These are phyloP conservation scores for Herpetomonas samuelpessoai DNA, from an alignment of 208 protist genomes.

Conservation along the genomic window DNA sequence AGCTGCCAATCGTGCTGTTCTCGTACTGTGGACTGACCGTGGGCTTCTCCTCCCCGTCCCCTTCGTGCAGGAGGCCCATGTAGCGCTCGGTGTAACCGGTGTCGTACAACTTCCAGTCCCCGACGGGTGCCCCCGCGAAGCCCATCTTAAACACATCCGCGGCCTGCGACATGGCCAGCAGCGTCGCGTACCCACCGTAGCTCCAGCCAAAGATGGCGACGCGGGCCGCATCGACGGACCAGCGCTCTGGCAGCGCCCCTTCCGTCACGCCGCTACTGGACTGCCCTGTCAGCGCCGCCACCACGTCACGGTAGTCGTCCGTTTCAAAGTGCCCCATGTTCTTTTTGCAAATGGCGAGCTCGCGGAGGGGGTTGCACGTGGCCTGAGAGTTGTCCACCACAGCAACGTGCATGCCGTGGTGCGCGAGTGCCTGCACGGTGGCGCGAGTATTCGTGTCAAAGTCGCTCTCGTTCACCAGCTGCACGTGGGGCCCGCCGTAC, in stretches of 20 bases:
- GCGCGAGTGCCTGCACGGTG: constrained; percentile 62
- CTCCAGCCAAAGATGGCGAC: constrained; percentile 89
- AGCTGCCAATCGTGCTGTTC: constrained; percentile 50
- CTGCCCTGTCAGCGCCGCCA: constrained; percentile 34
- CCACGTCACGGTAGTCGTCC: constrained; percentile 74
- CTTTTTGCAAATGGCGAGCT: constrained; percentile 78
- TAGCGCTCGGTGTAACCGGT: constrained; percentile 91
- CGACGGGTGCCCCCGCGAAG: constrained; percentile 80
- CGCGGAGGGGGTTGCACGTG: constrained; percentile 75
- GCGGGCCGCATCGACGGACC: constrained; percentile 56
- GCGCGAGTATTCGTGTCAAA: constrained; percentile 41
- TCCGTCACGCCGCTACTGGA: constrained; percentile 4
- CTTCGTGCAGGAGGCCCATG: constrained; percentile 67
- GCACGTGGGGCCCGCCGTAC: constrained; percentile 88
- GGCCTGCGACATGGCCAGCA: constrained; percentile 83
- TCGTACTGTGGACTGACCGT: constrained; percentile 36
- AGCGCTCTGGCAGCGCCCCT: constrained; percentile 23
- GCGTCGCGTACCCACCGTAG: constrained; percentile 87
- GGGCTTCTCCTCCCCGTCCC: constrained; percentile 3
- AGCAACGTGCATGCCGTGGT: constrained; percentile 68
- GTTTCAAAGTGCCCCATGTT: constrained; percentile 87
- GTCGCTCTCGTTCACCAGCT: constrained; percentile 74
- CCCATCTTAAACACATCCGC: constrained; percentile 78
- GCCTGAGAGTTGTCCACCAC: constrained; percentile 88
- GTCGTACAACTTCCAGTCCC: constrained; percentile 89